Base-by-base conservation (phyloP, 805 yeast genomes). In the Candida yuanshanica region DNA sequence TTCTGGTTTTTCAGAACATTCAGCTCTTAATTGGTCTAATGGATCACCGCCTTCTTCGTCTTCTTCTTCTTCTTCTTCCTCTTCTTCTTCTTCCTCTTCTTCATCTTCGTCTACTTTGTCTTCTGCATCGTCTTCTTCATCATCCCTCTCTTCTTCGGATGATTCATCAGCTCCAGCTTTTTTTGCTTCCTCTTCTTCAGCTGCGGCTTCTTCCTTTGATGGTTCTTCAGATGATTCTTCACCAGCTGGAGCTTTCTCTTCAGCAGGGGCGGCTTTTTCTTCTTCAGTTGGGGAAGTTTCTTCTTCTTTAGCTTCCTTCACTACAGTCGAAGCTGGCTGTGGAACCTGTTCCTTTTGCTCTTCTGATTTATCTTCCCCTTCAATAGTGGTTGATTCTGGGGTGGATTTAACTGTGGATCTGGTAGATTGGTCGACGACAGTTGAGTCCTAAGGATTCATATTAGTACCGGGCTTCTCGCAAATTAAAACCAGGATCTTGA, bases 1-100 rank as follows among this genome's bases (percentile, higher is more conserved):
- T 39, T 77, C 76, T 43, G 70, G 73, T 38, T 83, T 73, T 49
- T 78, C 72, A 38, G 77, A 66, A 67, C 95, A 88, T 60, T 83
- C 88, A 51, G 67, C 83, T 58, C 72, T 76, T 50, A 83, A 63
- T 26, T 66, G 70, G 35, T 83, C 93, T 45, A 77, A 67, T 59
- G 74, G 84, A 61, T 84, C 93, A 35, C 60, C 76, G 29, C 65
- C 73, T 58, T 74, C 88, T 44, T 81, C 91, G 45, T 83, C 87
- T 21, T 78, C 75, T 31, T 76, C 88, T 2, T 76, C 87, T 13
- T 77, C 87, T 2, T 73, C 86, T 0, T 76, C 88, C 1, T 77
- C 95, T 2, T 69, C 75, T 1, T 64, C 77, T 0, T 63, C 73
- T 3, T 62, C 72, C 5, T 60, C 64, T 33, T 56, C 64, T 38